Conservation (phyloP, 306 rosid species). For the Fragaria iinumae region DNA sequence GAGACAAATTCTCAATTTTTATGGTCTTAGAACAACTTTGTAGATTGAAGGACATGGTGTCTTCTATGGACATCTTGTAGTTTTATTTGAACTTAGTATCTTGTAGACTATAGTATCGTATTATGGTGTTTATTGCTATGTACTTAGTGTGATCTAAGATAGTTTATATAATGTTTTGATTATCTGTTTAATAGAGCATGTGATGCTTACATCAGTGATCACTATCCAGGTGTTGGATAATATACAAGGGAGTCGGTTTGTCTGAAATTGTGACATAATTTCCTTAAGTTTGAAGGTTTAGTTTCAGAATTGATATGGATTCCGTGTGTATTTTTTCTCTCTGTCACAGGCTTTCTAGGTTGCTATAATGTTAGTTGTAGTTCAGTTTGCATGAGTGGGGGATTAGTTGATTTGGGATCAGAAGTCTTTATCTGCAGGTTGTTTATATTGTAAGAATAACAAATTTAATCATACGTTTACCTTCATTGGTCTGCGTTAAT, state of each 20-base stretch:
- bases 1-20: constrained; percentile 24
- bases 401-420: neutral
- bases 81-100: constrained; percentile 20
- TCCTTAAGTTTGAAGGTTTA: neutral
- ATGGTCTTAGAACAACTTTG: constrained; percentile 28
- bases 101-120: constrained; percentile 28
- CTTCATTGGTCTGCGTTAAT: neutral
- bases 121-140: constrained; percentile 16
- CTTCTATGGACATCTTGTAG: constrained; percentile 30
- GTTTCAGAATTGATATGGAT: neutral
- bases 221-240: neutral
- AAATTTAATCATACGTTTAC: neutral
- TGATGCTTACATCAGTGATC: neutral
- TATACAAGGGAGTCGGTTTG: neutral
- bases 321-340: neutral
- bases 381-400: neutral
- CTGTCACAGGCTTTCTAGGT: neutral
- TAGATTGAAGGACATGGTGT: constrained; percentile 28
- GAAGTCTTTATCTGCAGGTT: neutral
- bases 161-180: neutral
- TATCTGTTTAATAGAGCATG: neutral
- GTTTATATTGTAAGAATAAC: neutral
- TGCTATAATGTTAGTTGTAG: neutral
- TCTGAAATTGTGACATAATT: neutral
- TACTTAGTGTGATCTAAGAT: constrained; percentile 18